Evolutionary conservation across 108 stramenopile genomes (phyloP).

Genomic region (Nitzschia putrida): DNA sequence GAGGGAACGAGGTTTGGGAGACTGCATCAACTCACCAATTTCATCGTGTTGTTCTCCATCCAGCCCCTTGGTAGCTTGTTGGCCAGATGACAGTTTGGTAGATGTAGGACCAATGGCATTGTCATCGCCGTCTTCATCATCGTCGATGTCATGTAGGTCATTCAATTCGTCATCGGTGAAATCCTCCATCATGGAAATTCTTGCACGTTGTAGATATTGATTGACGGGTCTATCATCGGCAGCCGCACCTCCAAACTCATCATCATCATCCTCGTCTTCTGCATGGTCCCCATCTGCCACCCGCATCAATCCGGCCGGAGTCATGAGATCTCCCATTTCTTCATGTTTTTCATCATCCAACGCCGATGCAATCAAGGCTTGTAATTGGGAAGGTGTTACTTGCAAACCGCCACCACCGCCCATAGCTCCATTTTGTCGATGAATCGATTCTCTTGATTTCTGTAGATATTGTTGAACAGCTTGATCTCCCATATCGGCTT

Average conservation of each 20-base stretch:
- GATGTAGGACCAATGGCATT: neutral
- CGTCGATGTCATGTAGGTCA: neutral
- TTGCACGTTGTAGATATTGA: neutral
- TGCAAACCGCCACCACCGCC: too few relatives aligned
- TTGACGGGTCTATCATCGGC: neutral
- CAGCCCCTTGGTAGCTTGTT: neutral
- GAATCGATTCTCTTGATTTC: neutral
- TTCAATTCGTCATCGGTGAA: too few relatives aligned
- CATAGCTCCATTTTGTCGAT: neutral
- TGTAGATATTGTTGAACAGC: conserved; percentile 10
- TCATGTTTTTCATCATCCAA: conserved; percentile 13
- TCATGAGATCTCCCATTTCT: conserved; percentile 1
- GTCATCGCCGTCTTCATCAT: neutral
- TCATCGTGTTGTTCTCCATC: conserved; percentile 15
- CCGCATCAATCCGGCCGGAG: neutral
- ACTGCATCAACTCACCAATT: conserved; percentile 1
- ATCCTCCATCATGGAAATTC: neutral
- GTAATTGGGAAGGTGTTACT: conserved; percentile 14
- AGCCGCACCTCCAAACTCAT: conserved; percentile 16
- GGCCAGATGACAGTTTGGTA: neutral
- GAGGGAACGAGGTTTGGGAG: neutral
- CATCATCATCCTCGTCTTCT: neutral
- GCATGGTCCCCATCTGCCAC: neutral
- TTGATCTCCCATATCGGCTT: neutral
- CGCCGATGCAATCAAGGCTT: neutral